Conservation (phyloP, 2,329 filamentous ascomycete species). For the Exophiala bonariae region DNA sequence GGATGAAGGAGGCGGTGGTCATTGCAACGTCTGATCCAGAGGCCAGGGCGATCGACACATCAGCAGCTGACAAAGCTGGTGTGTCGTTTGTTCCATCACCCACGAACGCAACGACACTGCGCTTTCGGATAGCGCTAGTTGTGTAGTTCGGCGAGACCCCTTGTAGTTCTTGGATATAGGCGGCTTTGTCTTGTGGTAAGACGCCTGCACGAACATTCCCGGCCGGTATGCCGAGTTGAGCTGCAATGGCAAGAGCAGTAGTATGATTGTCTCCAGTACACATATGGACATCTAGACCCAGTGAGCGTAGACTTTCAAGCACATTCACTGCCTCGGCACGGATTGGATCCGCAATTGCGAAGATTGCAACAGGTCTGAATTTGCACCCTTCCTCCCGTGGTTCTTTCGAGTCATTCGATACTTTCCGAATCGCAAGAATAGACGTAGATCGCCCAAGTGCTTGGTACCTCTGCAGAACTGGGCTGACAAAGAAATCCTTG, state of each 20-base stretch:
- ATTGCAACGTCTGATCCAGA: conserved; percentile 81
- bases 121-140: conserved; percentile 21
- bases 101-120: conserved; percentile 73
- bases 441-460: conserved; percentile 45
- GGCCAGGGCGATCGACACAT: conserved; percentile 80
- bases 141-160: conserved; percentile 50
- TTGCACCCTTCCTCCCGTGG: not conserved
- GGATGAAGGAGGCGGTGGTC: conserved; percentile 77
- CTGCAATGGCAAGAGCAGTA: conserved; percentile 79
- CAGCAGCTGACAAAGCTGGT: conserved; percentile 74
- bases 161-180: conserved; percentile 42
- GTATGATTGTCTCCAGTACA: conserved; percentile 85
- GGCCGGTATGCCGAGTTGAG: conserved; percentile 69
- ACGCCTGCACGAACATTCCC: conserved; percentile 83
- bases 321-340: conserved; percentile 69
- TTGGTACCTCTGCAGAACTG: conserved; percentile 16
- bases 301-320: conserved; percentile 62
- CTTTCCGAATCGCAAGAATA: conserved; percentile 41
- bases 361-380: conserved; percentile 59
- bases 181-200: conserved; percentile 74
- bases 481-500: conserved; percentile 14
- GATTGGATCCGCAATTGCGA: conserved; percentile 79
- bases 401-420: conserved; percentile 15
- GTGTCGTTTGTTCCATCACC: conserved; percentile 88
- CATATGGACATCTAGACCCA: conserved; percentile 76